A percentile compares a stretch with the other conserved stretches of the same genome.
These are phyloP conservation scores for Elaeagnus macrophylla DNA, from an alignment of 306 rosid species.

Conservation along the genomic window DNA sequence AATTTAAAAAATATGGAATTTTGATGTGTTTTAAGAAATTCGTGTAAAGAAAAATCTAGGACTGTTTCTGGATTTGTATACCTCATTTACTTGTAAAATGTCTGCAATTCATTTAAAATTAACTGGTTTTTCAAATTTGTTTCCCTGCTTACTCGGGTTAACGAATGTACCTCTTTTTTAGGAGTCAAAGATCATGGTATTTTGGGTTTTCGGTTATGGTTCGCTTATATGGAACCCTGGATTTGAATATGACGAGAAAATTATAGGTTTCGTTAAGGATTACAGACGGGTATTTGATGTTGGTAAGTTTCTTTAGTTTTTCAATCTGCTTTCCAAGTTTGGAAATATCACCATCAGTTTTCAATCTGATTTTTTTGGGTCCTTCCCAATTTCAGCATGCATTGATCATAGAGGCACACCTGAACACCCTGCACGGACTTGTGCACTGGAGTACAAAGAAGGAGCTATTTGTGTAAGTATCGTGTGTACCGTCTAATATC, in stretches of 20 bases:
- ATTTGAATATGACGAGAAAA: conserved; percentile 70
- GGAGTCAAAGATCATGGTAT: conserved; percentile 55
- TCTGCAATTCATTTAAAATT: too few relatives aligned
- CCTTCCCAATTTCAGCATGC: conserved; percentile 44
- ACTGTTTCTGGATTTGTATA: too few relatives aligned
- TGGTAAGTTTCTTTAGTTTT: conserved; percentile 33
- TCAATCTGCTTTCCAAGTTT: too few relatives aligned
- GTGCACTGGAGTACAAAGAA: conserved; percentile 71
- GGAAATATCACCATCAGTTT: too few relatives aligned
- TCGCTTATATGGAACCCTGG: conserved; percentile 97
- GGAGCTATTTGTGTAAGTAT: conserved; percentile 72
- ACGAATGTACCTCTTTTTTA: conserved; percentile 9
- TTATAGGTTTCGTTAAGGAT: conserved; percentile 72
- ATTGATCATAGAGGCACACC: conserved; percentile 93
- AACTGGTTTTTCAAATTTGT: too few relatives aligned
- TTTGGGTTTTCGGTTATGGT: conserved; percentile 97
- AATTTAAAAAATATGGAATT: too few relatives aligned
- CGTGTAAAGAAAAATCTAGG: too few relatives aligned
- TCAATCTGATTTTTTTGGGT: too few relatives aligned
- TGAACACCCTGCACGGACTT: conserved; percentile 85
- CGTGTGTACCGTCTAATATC: too few relatives aligned
- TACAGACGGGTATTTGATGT: conserved; percentile 89
- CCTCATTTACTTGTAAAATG: too few relatives aligned
- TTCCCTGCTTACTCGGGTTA: too few relatives aligned
- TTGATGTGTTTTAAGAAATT: too few relatives aligned